phyloP scores from a whole-genome alignment of 305 asterid genomes.

The Salvia sclarea region DNA sequence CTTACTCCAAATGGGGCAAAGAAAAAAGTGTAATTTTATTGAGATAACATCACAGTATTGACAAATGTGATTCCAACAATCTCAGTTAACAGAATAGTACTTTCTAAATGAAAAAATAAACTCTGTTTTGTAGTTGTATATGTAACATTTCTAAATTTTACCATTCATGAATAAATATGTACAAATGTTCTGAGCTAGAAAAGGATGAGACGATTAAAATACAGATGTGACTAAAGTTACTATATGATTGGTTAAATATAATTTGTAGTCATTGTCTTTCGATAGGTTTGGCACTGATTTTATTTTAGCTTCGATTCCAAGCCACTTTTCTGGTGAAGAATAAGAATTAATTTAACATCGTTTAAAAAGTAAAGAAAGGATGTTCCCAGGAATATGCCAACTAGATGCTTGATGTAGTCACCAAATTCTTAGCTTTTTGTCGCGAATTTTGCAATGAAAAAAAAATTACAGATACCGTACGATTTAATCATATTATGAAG shows the following conservation, averaged over 20 bases:
- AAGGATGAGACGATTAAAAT: too few species aligned
- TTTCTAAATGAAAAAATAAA: too few species aligned
- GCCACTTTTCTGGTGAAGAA: constrained; percentile 29
- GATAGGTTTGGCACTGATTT: neutral
- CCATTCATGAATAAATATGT: too few species aligned
- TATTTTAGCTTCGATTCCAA: constrained; percentile 26
- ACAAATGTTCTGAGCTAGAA: too few species aligned
- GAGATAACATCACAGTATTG: too few species aligned
- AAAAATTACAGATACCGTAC: neutral
- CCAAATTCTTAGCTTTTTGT: constrained; percentile 2
- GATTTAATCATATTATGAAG: neutral
- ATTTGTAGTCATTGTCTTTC: neutral
- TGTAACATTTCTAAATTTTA: too few species aligned
- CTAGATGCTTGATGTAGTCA: neutral
- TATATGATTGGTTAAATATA: neutral
- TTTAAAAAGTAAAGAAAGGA: constrained; percentile 17
- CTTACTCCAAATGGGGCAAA: too few species aligned
- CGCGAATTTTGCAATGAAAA: neutral
- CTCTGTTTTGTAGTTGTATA: too few species aligned
- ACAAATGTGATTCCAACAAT: too few species aligned
- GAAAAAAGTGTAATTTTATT: too few species aligned
- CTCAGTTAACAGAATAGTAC: too few species aligned
- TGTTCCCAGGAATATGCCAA: constrained; percentile 38
- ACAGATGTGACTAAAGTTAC: too few species aligned
- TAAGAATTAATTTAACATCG: neutral